phyloP scores from a whole-genome alignment of 345 rosid genomes.

The Cardamine occulta region DNA sequence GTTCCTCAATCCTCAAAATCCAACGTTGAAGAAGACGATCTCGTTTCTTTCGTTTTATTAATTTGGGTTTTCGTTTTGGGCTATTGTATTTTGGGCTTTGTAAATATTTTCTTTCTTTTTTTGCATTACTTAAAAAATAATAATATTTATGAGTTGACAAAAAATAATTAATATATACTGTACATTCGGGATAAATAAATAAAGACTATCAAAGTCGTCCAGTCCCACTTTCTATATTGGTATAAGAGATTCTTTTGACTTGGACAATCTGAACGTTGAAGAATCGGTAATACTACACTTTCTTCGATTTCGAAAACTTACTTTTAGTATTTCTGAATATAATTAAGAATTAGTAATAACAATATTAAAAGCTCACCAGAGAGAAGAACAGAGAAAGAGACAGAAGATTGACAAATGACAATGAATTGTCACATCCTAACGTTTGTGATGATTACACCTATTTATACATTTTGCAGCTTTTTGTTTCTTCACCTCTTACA shows the following conservation, averaged over 20 bases:
- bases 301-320: constrained; percentile 8
- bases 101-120: neutral
- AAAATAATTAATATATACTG: neutral
- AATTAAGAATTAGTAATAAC: constrained; percentile 9
- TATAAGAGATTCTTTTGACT: constrained; percentile 42
- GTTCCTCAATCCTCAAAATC: neutral
- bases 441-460: constrained; percentile 59
- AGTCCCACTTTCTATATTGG: constrained; percentile 45
- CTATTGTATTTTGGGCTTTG: neutral
- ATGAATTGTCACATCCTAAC: constrained; percentile 62
- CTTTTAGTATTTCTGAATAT: constrained; percentile 2
- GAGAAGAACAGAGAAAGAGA: constrained; percentile 38
- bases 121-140: neutral
- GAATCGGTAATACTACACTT: constrained; percentile 18
- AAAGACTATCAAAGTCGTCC: constrained; percentile 27
- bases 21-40: no score
- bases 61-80: neutral
- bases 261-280: constrained; percentile 28
- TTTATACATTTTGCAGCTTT: constrained; percentile 39
- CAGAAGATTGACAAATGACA: constrained; percentile 47
- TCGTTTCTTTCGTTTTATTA: neutral
- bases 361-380: constrained; percentile 31
- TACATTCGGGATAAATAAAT: neutral
- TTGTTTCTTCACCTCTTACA: constrained; percentile 29
- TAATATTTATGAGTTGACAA: neutral